Base-by-base conservation (phyloP, 2,329 filamentous ascomycete species). In the Xylariaceae sp. region DNA sequence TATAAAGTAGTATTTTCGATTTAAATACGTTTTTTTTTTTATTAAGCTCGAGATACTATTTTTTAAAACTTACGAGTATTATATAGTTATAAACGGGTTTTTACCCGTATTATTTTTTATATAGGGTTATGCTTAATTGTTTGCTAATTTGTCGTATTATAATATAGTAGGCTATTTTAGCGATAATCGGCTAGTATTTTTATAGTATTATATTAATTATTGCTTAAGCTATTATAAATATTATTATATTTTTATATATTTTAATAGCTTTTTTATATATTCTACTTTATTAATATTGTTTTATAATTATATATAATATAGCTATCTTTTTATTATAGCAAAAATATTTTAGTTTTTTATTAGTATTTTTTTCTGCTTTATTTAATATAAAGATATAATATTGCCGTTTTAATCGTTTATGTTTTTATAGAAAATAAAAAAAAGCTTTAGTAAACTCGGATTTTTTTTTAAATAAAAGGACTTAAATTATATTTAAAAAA, bases 1-100 rank as follows among this genome's bases (percentile, higher is more conserved):
- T 46, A 17, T 18, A 47, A 36, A 39, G 31, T 7, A 15, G 5
- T 27, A 7, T 43, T 27, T 31, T 43, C 30, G n/a, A 9, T 18
- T 50, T 47, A 47, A 47, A 47, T n/a, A n/a, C 7, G 14, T 47
- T 36, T 40, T 22, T n/a, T n/a, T 45, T 31, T 14, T 39, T 18
- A 44, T 49, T 36, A 45, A 40, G 33, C 36, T 11, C 33, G 18
- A 35, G 30, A 43, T 31, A 43, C 30, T 43, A 27, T 27, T 43
- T 31, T 14, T 14, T 30, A 43, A n/a, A 31, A 5, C 19, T 14
- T 43, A 43, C 7, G 4, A 31, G 9, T 27, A 30, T 30, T 31
- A 31, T 43, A 43, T 43, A 31, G 30, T 27, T 27, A 12, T 11
- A 45, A 17, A 17, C 18, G 6, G 17, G 18, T 19, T 6, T 17